Evolutionary conservation across 495 filamentous ascomycete species (phyloP).

Genomic region (Arthonia radiata): DNA sequence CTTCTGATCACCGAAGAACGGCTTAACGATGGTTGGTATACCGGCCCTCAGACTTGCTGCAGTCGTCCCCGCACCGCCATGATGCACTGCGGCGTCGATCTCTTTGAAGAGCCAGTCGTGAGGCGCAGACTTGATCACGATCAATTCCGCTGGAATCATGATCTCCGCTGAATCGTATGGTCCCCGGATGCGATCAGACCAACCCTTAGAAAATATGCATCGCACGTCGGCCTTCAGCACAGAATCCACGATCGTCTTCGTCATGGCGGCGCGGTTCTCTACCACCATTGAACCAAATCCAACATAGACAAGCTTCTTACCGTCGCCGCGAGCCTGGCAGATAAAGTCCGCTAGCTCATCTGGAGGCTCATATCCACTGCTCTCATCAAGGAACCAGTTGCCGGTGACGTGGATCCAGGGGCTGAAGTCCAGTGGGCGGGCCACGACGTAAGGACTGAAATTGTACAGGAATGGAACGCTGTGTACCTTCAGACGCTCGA

Average conservation of each 20-base stretch:
- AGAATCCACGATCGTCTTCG: conserved; percentile 69
- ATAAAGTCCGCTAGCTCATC: conserved; percentile 61
- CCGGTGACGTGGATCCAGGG: conserved; percentile 95
- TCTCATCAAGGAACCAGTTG: conserved; percentile 92
- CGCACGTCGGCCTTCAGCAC: conserved; percentile 80
- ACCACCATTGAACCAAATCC: conserved; percentile 94
- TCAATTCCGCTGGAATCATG: conserved; percentile 53
- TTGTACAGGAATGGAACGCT: conserved; percentile 96
- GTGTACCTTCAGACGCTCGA: conserved; percentile 86
- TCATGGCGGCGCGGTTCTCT: conserved; percentile 68
- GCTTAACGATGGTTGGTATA: conserved; percentile 81
- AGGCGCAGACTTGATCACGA: conserved; percentile 71
- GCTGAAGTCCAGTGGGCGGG: conserved; percentile 80
- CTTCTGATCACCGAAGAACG: conserved; percentile 95
- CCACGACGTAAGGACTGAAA: conserved; percentile 78
- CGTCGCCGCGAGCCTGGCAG: conserved; percentile 44
- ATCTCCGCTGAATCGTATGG: conserved; percentile 33
- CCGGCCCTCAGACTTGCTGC: conserved; percentile 83
- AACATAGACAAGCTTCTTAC: conserved; percentile 86
- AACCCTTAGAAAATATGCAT: conserved; percentile 93
- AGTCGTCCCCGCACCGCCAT: conserved; percentile 87
- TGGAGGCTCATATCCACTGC: conserved; percentile 46
- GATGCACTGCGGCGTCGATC: conserved; percentile 84
- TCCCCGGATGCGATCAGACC: conserved; percentile 68
- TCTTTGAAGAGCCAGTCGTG: conserved; percentile 94